A percentile compares a stretch with the other conserved stretches of the same genome.
Conservation (phyloP, 2,329 filamentous ascomycete genomes). For the Xylariales sp. region DNA sequence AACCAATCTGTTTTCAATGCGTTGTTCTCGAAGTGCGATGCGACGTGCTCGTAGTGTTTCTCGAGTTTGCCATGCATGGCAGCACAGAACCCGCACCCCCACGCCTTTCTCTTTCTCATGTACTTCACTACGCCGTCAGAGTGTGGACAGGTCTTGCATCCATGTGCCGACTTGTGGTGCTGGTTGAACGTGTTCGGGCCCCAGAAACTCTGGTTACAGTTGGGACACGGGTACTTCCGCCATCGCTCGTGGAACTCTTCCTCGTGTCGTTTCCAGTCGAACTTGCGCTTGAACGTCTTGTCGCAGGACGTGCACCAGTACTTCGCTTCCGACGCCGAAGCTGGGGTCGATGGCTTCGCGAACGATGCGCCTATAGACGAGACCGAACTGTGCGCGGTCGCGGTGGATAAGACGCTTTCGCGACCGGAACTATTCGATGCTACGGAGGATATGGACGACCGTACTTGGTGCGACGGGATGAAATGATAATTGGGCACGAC, state of each 20-base stretch:
- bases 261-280: slow-evolving; percentile 66
- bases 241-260: slow-evolving; percentile 66
- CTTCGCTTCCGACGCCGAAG: slow-evolving; percentile 20
- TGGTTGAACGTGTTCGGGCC: slow-evolving; percentile 65
- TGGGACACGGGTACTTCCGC: slow-evolving; percentile 63
- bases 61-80: slow-evolving; percentile 59
- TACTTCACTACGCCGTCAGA: slow-evolving; percentile 60
- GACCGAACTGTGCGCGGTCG: slow-evolving; percentile 24
- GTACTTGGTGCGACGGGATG: slow-evolving; percentile 18
- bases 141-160: slow-evolving; percentile 61
- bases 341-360: slow-evolving; percentile 11
- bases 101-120: slow-evolving; percentile 60
- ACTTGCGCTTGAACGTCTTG: slow-evolving; percentile 63
- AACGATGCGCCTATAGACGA: slow-evolving; percentile 18
- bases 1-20: slow-evolving; percentile 63
- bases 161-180: slow-evolving; percentile 61
- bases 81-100: slow-evolving; percentile 66
- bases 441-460: slow-evolving; percentile 25
- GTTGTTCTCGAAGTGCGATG: slow-evolving; percentile 60
- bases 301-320: slow-evolving; percentile 46
- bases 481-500: slow-evolving; percentile 22
- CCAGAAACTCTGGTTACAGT: slow-evolving; percentile 65
- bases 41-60: slow-evolving; percentile 64
- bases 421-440: slow-evolving; percentile 26
- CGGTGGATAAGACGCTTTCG: slow-evolving; percentile 27